phyloP scores from a whole-genome alignment of 345 rosid species.

The Sapria himalayana region DNA sequence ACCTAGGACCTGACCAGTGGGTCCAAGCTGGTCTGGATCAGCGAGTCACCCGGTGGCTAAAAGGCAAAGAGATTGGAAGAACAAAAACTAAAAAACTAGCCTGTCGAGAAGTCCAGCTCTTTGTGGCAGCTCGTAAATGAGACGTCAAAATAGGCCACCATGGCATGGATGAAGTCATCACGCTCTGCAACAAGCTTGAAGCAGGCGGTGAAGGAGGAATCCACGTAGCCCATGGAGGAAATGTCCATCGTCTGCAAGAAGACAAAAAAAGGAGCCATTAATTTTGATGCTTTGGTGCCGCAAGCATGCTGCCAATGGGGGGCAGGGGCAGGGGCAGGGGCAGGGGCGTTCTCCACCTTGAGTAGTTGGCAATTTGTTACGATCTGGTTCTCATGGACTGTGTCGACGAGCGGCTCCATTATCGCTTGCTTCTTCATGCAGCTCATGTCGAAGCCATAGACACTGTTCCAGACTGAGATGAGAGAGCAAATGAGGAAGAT shows the following conservation, averaged over 20 bases:
- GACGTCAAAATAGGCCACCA: slow-evolving; percentile 98
- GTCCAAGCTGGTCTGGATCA: too few relatives aligned
- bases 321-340: too few relatives aligned
- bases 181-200: slow-evolving; percentile 89
- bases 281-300: too few relatives aligned
- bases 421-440: slow-evolving; percentile 96
- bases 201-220: slow-evolving; percentile 86
- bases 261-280: too few relatives aligned
- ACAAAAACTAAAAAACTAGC: slow-evolving; percentile 15
- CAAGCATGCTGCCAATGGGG: too few relatives aligned
- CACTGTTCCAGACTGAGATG: slow-evolving; percentile 67
- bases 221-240: slow-evolving; percentile 83
- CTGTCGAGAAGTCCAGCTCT: slow-evolving; percentile 90
- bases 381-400: slow-evolving; percentile 80
- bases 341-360: slow-evolving; percentile 28
- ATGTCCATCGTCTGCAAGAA: slow-evolving; percentile 85
- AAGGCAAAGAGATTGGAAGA: too few relatives aligned
- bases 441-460: slow-evolving; percentile 91
- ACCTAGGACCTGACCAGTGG: slow-evolving; percentile 67
- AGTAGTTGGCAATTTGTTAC: slow-evolving; percentile 65
- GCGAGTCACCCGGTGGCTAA: too few relatives aligned
- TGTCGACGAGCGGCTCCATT: slow-evolving; percentile 94
- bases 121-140: slow-evolving; percentile 88
- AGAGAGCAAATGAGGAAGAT: neutral
- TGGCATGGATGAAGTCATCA: slow-evolving; percentile 93